Base-by-base conservation (phyloP, 176 grass and related monocot species). In the Zoysia japonica region DNA sequence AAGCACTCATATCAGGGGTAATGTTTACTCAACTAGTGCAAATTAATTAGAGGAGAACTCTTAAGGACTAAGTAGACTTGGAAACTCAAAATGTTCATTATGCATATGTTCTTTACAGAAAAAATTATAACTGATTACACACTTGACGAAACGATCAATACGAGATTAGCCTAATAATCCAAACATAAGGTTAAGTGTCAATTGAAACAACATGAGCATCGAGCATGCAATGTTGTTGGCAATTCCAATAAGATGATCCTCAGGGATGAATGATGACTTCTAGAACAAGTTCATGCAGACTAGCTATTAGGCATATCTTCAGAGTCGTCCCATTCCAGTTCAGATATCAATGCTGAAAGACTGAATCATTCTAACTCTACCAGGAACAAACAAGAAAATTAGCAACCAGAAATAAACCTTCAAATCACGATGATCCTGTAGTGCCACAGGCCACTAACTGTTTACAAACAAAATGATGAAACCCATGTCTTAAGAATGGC, bases 321-420 rank as follows among this genome's bases (percentile, higher is more conserved):
- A 50, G 37, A 50, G 53, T 38, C 28, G 28, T 28, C 28, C 28
- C 28, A 28, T 28, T 28, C 36, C 36, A 48, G n/a, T 19, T 65
- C n/a, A 61, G 54, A 70, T 5, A 47, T 74, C 60, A 17, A 74
- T 66, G 8, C 8, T 14, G 54, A 67, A 83, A 57, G 42, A 39
- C 50, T 65, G 7, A 57, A 57, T 1, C 75, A 38, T 17, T 41
- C 52, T 44, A 39, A 84, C 49, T 70, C 28, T 4, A 28, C 28
- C 28, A 77, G 13, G 73, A 77, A 5, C 37, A 12, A 62, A 43
- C 35, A 52, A 51, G 63, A 83, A 51, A 76, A 70, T 61, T 55
- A 48, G 50, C 5, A 82, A 55, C 17, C 47, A 53, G 53, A 74
- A 70, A 43, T 62, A 76, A 51, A 52, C 35, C 8, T 71, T 67